These are phyloP conservation scores for Macrotyloma uniflorum DNA, from an alignment of 306 rosid genomes.

Conservation along the genomic window DNA sequence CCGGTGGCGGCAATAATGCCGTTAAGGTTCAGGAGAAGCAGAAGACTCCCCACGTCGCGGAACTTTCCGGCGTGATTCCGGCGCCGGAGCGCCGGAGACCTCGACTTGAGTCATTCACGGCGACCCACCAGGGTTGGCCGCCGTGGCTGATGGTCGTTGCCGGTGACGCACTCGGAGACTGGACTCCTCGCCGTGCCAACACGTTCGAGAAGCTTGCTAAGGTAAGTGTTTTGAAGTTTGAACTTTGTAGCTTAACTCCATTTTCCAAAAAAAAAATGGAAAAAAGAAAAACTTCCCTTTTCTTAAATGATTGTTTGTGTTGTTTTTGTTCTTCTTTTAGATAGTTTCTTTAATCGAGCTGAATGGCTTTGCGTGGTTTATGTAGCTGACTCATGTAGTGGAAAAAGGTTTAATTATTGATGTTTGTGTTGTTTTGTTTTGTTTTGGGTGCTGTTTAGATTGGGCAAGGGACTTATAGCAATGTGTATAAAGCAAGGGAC, in stretches of 20 bases:
- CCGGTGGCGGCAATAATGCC: conserved; percentile 29
- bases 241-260: conserved; percentile 9
- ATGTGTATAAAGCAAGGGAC: conserved; percentile 90
- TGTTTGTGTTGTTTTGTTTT: background rate
- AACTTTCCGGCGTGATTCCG: conserved; percentile 39
- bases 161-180: conserved; percentile 79
- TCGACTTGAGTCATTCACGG: conserved; percentile 34
- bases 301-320: background rate
- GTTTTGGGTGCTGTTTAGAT: conserved; percentile 51
- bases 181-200: conserved; percentile 93
- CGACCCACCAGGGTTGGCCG: conserved; percentile 76
- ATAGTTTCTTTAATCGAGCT: background rate
- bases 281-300: no score
- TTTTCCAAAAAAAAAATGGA: background rate
- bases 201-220: conserved; percentile 87
- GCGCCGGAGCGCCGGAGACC: conserved; percentile 54
- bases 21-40: conserved; percentile 33
- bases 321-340: background rate
- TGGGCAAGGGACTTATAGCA: conserved; percentile 96
- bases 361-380: background rate
- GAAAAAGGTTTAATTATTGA: background rate
- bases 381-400: background rate
- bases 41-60: conserved; percentile 39
- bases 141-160: conserved; percentile 79
- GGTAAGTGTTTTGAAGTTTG: conserved; percentile 32